Percentiles rank a stretch among this genome's conserved stretches.
These are phyloP conservation scores for Diversispora epigaea DNA, from an alignment of 192 early-diverging fungal genomes.

Conservation along the genomic window DNA sequence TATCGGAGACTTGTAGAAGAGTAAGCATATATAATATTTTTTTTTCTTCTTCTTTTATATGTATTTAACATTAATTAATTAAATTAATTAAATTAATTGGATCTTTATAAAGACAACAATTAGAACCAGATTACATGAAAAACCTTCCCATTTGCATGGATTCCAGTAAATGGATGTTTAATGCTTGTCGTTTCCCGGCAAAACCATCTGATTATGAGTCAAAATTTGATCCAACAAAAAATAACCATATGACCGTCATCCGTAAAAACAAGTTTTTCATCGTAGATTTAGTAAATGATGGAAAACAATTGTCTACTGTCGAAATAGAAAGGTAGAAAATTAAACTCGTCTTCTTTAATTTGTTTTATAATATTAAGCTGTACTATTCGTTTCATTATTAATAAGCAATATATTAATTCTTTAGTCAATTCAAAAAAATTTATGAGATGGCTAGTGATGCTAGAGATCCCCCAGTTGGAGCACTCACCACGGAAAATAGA, in stretches of 20 bases:
- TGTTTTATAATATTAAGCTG: background rate
- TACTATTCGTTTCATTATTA: background rate
- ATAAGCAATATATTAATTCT: conserved; percentile 3
- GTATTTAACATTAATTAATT: background rate
- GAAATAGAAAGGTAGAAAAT: conserved; percentile 67
- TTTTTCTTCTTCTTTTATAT: background rate
- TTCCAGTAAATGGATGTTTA: conserved; percentile 97
- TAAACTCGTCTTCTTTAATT: background rate
- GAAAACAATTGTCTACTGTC: conserved; percentile 74
- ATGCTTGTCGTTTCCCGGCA: conserved; percentile 86
- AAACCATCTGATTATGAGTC: conserved; percentile 82
- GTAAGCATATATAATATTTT: conserved; percentile 37
- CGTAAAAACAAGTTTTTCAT: conserved; percentile 90
- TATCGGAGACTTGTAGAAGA: conserved; percentile 80
- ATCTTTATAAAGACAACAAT: conserved; percentile 49
- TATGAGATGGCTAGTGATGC: conserved; percentile 64
- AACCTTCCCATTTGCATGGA: conserved; percentile 80
- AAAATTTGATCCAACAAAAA: conserved; percentile 66
- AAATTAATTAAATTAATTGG: background rate
- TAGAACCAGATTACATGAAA: conserved; percentile 82
- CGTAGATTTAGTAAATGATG: conserved; percentile 72
- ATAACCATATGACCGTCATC: conserved; percentile 84
- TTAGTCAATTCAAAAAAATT: conserved; percentile 66
- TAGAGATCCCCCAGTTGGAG: conserved; percentile 77
- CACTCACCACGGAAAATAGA: conserved; percentile 90